Conservation (phyloP, 495 filamentous ascomycete species). For the Aspergillus campestris region DNA sequence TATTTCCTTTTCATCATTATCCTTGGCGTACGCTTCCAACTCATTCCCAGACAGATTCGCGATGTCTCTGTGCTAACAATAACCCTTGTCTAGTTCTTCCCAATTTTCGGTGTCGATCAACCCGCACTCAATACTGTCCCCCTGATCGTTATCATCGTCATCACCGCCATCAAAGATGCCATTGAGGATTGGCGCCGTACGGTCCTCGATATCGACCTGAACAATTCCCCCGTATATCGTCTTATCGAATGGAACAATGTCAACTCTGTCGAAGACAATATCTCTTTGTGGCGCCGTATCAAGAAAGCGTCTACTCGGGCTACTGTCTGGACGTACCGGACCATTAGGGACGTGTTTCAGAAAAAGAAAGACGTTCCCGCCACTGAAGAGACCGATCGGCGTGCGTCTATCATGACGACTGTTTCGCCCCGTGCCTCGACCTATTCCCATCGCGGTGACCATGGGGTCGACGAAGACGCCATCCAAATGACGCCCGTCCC, state of each 20-base stretch:
- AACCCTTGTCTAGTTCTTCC: conserved; percentile 64
- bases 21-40: conserved; percentile 54
- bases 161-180: conserved; percentile 93
- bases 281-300: conserved; percentile 77
- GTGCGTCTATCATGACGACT: conserved; percentile 58
- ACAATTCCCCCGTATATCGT: conserved; percentile 91
- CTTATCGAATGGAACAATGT: conserved; percentile 86
- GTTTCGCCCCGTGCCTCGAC: conserved; percentile 51
- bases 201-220: conserved; percentile 84
- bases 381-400: conserved; percentile 38
- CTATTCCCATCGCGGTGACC: conserved; percentile 51
- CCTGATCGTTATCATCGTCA: conserved; percentile 84
- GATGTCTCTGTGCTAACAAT: not conserved
- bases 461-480: conserved; percentile 36
- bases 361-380: conserved; percentile 32
- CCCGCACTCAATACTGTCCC: conserved; percentile 86
- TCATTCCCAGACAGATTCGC: not conserved
- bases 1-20: conserved; percentile 98
- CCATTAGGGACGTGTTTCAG: conserved; percentile 33
- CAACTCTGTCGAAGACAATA: conserved; percentile 78
- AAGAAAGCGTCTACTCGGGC: conserved; percentile 80
- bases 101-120: conserved; percentile 88
- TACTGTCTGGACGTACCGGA: conserved; percentile 50
- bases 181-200: conserved; percentile 96
- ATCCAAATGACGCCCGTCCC: conserved; percentile 97